These are phyloP conservation scores for Neotropicomus parvogracilis DNA, from an alignment of 1,284 basidiomycete species.

Conservation along the genomic window DNA sequence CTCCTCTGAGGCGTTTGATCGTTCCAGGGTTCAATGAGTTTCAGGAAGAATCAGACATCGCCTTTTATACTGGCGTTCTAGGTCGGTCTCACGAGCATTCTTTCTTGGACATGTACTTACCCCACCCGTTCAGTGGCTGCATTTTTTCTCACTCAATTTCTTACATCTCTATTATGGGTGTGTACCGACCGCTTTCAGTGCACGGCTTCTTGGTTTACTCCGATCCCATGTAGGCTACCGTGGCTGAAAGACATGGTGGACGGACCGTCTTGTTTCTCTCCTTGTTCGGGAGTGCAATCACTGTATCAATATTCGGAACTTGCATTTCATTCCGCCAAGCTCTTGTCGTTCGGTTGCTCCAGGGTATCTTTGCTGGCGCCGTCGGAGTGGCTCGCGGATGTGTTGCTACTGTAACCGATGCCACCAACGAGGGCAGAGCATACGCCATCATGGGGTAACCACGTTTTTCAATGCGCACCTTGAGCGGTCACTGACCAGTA, in stretches of 20 bases:
- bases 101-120: conserved; percentile 13
- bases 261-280: conserved; percentile 85
- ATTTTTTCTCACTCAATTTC: conserved; percentile 84
- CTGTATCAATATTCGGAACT: conserved; percentile 84
- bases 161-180: conserved; percentile 90
- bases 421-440: conserved; percentile 88
- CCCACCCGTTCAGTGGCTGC: conserved; percentile 52
- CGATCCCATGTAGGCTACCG: conserved; percentile 64
- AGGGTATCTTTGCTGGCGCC: conserved; percentile 94
- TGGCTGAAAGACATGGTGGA: conserved; percentile 88
- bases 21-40: conserved; percentile 28
- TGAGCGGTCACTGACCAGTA: background rate
- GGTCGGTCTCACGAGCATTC: conserved; percentile 41
- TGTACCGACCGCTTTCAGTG: conserved; percentile 12
- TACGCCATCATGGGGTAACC: conserved; percentile 86
- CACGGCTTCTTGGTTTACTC: conserved; percentile 4
- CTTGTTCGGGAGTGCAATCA: conserved; percentile 77
- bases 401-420: conserved; percentile 84
- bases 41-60: conserved; percentile 65
- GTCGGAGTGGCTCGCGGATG: conserved; percentile 91
- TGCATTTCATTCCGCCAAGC: conserved; percentile 79
- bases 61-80: conserved; percentile 82
- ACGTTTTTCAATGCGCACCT: background rate
- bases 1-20: conserved; percentile 4
- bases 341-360: conserved; percentile 83